Evolutionary conservation across 169 alveolate genomes (phyloP), one percentile per base, ranked within the genome.

Genomic region (Neospora caninum): DNA sequence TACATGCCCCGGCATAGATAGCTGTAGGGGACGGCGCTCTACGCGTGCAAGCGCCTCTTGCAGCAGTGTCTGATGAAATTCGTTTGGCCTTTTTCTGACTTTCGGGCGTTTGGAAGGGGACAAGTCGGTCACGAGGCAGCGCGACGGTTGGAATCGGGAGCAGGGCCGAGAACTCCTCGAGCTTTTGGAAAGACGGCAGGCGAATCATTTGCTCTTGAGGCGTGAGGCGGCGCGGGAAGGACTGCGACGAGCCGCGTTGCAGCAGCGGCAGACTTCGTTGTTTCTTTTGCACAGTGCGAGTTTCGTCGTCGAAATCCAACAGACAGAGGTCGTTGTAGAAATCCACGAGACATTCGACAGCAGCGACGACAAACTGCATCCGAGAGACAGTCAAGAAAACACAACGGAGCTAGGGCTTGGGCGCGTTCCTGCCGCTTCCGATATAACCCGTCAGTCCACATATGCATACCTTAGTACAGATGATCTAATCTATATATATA

Each of bases 201-300:
- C 86, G 86, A 18, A 38, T 4, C 86, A 78, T 78, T n/a, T 78
- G 86, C 39, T 78, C 86, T n/a, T 78, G 86, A 20, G 86, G 86
- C 39, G 39, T 38, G 2, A 78, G 45, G n/a, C 10, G 41, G 39
- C n/a, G 18, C 22, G n/a, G 42, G 86, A 38, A 0, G 22, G 86
- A 78, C 22, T 16, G 39, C 27, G 86, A 18, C n/a, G 88, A 10
- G 25, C 88, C 88, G 36, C 64, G 53, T 27, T 41, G 88, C 20
- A 36, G 53, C 45, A 36, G 88, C 53, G 64, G 88, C 0, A 82
- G 64, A 20, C 39, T 36, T 18, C 67, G 88, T 7, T 41, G 67
- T 82, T 41, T 18, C 22, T 82, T 36, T 16, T 82, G 88, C 10
- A 16, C 45, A 22, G 39, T 64, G 29, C 64, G 67, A 27, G 31